These are phyloP conservation scores for Xylariaceae sp. DNA, from an alignment of 2,329 filamentous ascomycete genomes.

Conservation along the genomic window DNA sequence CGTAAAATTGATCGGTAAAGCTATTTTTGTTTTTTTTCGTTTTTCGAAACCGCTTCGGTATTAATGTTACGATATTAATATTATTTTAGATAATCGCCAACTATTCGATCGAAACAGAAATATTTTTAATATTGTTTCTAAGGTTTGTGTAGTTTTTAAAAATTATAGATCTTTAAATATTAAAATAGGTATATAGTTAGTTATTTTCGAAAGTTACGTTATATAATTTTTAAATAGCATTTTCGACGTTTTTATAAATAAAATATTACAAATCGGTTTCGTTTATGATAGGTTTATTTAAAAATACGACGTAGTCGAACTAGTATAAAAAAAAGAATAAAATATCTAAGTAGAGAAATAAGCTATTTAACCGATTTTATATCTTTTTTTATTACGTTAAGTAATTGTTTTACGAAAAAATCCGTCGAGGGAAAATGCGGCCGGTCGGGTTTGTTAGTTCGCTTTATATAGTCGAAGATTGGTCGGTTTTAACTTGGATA, in stretches of 20 bases:
- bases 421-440: slow-evolving; percentile 24
- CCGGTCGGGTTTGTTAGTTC: not conserved
- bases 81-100: slow-evolving; percentile 19
- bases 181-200: slow-evolving; percentile 26
- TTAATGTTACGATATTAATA: slow-evolving; percentile 6
- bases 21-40: no score
- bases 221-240: slow-evolving; percentile 33
- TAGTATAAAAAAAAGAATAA: slow-evolving; percentile 32
- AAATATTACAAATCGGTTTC: slow-evolving; percentile 33
- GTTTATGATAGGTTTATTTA: slow-evolving; percentile 32
- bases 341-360: slow-evolving; percentile 25
- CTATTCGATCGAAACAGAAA: slow-evolving; percentile 24
- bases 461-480: slow-evolving; percentile 15
- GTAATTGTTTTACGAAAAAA: slow-evolving; percentile 36
- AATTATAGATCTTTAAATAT: slow-evolving; percentile 30
- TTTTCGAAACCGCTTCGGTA: no score
- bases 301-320: slow-evolving; percentile 31
- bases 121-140: slow-evolving; percentile 18
- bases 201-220: slow-evolving; percentile 25
- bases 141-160: slow-evolving; percentile 38
- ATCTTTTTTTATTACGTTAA: slow-evolving; percentile 26
- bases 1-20: no score
- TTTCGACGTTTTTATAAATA: slow-evolving; percentile 34
- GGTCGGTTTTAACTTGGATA: slow-evolving; percentile 7
- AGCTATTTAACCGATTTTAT: slow-evolving; percentile 27